Conservation (phyloP, 208 protist genomes). For the Wallacemonas rigidus region DNA sequence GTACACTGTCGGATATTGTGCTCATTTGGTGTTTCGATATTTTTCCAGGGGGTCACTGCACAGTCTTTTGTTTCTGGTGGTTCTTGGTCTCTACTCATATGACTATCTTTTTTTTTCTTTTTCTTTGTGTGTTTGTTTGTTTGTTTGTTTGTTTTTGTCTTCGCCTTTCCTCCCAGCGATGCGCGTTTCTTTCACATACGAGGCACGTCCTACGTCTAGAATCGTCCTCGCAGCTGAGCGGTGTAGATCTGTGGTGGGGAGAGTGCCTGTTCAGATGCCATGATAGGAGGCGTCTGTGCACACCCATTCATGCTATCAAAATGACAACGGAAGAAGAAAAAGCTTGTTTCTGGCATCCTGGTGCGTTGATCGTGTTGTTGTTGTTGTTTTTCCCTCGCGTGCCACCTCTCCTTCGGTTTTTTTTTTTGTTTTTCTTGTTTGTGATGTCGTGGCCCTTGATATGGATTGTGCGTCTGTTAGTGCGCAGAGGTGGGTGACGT, state of each 20-base stretch:
- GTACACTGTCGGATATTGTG: no score
- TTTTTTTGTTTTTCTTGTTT: background rate
- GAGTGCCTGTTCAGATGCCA: no score
- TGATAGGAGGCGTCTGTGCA: background rate
- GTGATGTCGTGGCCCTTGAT: background rate
- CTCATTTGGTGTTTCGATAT: no score
- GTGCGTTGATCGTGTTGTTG: background rate
- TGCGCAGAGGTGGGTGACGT: background rate
- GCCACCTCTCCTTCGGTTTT: background rate
- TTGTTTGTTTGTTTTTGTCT: slow-evolving; percentile 8
- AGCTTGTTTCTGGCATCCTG: background rate
- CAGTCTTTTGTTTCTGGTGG: no score
- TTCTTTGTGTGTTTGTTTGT: no score
- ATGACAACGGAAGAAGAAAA: background rate
- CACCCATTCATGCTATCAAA: background rate
- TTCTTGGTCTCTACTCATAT: no score
- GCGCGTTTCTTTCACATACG: slow-evolving; percentile 12
- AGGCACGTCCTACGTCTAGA: slow-evolving; percentile 3
- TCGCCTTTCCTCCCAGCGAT: background rate
- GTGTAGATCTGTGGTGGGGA: no score
- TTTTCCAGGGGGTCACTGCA: no score
- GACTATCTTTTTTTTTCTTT: no score
- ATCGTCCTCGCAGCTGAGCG: background rate
- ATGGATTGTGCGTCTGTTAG: background rate
- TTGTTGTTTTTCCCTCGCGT: background rate